These are phyloP conservation scores for Nakataea oryzae DNA, from an alignment of 2,329 filamentous ascomycete genomes.

Conservation along the genomic window DNA sequence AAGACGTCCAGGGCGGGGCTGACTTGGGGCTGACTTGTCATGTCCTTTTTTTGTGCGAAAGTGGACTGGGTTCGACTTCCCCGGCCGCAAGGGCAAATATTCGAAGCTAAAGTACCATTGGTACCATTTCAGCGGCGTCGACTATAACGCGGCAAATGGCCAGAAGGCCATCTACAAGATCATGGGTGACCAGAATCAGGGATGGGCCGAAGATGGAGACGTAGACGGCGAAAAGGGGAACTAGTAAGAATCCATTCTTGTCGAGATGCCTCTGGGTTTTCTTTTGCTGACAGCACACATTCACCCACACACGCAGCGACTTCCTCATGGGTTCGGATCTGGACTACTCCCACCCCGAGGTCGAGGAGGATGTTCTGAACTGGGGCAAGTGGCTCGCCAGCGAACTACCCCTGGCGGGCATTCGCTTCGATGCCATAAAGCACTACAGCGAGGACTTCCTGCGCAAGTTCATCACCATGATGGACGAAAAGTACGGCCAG, in stretches of 20 bases:
- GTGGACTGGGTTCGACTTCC: constrained; percentile 62
- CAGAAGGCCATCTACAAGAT: constrained; percentile 62
- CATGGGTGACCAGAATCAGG: constrained; percentile 40
- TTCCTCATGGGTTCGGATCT: constrained; percentile 66
- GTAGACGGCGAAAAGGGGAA: constrained; percentile 52
- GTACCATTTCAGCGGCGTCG: constrained; percentile 61
- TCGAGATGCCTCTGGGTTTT: constrained; percentile 40
- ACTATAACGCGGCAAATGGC: constrained; percentile 49
- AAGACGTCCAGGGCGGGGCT: too few species aligned
- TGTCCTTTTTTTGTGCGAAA: not conserved
- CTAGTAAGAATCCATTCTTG: constrained; percentile 24
- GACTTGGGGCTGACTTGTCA: not conserved
- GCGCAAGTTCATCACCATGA: constrained; percentile 47
- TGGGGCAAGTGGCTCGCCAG: constrained; percentile 61
- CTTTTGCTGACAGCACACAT: not conserved
- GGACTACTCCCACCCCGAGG: constrained; percentile 54
- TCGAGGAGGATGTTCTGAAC: constrained; percentile 50
- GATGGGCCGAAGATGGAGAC: constrained; percentile 53
- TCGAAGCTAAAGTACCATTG: constrained; percentile 56
- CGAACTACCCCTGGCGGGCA: constrained; percentile 50
- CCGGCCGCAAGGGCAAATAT: constrained; percentile 50
- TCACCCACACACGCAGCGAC: constrained; percentile 28
- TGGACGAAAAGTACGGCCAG: constrained; percentile 33
- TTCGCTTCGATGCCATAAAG: constrained; percentile 63
- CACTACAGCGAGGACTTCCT: constrained; percentile 62